Conservation (phyloP, 164 flowering plant genomes). For the Vitis amurensis region DNA sequence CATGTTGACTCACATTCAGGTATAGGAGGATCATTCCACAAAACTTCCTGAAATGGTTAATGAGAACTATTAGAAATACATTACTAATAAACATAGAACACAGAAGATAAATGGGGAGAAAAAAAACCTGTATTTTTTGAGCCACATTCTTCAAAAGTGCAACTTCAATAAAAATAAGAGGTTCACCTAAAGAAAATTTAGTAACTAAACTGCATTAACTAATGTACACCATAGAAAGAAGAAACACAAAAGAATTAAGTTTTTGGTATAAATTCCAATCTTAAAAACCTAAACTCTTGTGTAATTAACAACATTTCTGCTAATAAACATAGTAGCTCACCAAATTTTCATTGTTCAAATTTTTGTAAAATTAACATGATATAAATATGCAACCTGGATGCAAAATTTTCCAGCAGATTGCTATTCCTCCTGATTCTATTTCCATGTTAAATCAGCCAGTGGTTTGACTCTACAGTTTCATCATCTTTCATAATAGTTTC, state of each 20-base stretch:
- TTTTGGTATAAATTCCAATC: background rate
- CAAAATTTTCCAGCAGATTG: background rate
- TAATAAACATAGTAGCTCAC: background rate
- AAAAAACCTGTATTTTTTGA: conserved; percentile 73
- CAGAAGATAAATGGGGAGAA: background rate
- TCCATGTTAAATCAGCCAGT: no score
- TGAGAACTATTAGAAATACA: background rate
- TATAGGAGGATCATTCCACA: conserved; percentile 86
- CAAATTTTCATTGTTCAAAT: background rate
- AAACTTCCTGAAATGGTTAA: conserved; percentile 61
- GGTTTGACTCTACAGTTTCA: no score
- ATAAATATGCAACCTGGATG: background rate
- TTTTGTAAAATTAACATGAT: background rate
- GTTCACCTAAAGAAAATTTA: conserved; percentile 67
- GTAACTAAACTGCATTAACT: background rate
- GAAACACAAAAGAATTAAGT: background rate
- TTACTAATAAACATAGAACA: conserved; percentile 4
- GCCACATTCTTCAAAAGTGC: conserved; percentile 85
- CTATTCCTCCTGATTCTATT: no score
- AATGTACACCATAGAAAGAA: background rate
- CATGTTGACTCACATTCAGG: conserved; percentile 83
- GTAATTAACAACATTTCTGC: background rate
- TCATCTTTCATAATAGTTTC: no score
- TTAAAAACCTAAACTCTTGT: background rate
- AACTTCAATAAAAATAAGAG: conserved; percentile 93